phyloP scores from a whole-genome alignment of 768 basidiomycete genomes.

The Rhizopogon vulgaris region DNA sequence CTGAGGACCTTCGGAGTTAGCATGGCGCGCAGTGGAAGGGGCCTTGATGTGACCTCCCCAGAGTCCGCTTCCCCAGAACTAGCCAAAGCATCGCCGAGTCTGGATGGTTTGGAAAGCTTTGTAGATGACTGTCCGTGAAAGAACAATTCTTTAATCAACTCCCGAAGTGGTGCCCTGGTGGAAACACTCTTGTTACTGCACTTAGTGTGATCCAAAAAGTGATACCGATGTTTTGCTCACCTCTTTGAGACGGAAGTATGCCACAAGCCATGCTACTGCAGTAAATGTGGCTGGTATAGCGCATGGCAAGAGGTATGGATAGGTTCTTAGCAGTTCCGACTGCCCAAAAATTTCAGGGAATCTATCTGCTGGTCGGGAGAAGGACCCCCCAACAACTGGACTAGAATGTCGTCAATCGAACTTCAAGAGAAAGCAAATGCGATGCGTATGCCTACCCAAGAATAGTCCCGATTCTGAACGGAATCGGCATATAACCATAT shows the following conservation, averaged over 20 bases:
- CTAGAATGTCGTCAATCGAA: constrained; percentile 24
- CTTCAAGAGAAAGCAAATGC: constrained; percentile 5
- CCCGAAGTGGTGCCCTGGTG: not conserved
- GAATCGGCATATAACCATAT: constrained; percentile 53
- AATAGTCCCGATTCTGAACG: constrained; percentile 37
- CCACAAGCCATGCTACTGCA: constrained; percentile 41
- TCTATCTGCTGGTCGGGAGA: constrained; percentile 59
- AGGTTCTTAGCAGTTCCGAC: constrained; percentile 49
- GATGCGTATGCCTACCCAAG: constrained; percentile 28
- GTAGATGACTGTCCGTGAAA: not conserved
- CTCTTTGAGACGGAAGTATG: constrained; percentile 51
- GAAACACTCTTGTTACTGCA: not conserved
- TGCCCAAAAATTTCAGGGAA: constrained; percentile 57
- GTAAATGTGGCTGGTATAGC: constrained; percentile 54
- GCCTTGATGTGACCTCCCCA: constrained; percentile 7
- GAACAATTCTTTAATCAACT: not conserved
- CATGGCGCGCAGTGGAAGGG: constrained; percentile 42
- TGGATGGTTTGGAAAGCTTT: not conserved
- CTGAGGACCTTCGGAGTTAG: constrained; percentile 51
- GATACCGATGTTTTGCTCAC: constrained; percentile 15
- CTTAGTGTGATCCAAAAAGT: not conserved
- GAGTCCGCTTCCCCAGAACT: not conserved
- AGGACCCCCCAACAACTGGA: constrained; percentile 59
- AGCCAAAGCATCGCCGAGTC: too few relatives aligned
- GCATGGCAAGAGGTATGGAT: constrained; percentile 73